Percentiles rank a stretch among this genome's conserved stretches.
These are phyloP conservation scores for Pouteria campechiana DNA, from an alignment of 179 eudicot genomes.

Conservation along the genomic window DNA sequence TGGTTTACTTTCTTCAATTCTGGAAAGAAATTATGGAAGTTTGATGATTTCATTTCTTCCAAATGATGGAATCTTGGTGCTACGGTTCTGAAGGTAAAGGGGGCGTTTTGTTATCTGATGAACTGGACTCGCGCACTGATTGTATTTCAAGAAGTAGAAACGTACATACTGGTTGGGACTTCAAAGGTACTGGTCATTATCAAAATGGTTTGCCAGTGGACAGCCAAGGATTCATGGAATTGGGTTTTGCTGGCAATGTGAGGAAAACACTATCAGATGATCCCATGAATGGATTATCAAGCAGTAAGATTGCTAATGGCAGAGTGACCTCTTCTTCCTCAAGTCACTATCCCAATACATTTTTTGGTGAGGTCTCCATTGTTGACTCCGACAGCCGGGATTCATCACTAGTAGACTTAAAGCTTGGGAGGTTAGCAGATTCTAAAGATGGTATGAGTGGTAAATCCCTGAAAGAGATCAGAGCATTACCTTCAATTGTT, in stretches of 20 bases:
- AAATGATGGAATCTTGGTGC: slow-evolving; percentile 50
- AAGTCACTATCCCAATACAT: slow-evolving; percentile 12
- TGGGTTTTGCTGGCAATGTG: slow-evolving; percentile 22
- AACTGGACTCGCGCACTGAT: slow-evolving; percentile 13
- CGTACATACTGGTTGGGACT: slow-evolving; percentile 8
- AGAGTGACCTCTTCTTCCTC: slow-evolving; percentile 7
- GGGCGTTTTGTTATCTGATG: slow-evolving; percentile 26
- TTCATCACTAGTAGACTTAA: slow-evolving; percentile 36
- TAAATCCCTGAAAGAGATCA: slow-evolving; percentile 10
- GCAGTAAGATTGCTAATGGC: slow-evolving; percentile 10
- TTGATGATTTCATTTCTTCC: too few species aligned
- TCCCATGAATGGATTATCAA: slow-evolving; percentile 9
- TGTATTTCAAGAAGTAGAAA: slow-evolving; percentile 14
- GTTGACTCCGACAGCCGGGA: slow-evolving; percentile 32
- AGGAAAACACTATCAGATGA: slow-evolving; percentile 17
- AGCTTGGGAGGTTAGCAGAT: slow-evolving; percentile 41
- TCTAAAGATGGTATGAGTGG: slow-evolving; percentile 8
- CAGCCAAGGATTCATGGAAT: slow-evolving; percentile 24
- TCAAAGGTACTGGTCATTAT: slow-evolving; percentile 7
- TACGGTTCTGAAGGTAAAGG: slow-evolving; percentile 31
- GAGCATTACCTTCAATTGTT: slow-evolving; percentile 22
- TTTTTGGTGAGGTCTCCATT: slow-evolving; percentile 32
- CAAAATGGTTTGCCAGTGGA: slow-evolving; percentile 17
- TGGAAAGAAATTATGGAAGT: too few species aligned
- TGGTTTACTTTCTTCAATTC: too few species aligned